Conservation (phyloP, 768 basidiomycete species). For the Phlebiopsis flavidoalba region DNA sequence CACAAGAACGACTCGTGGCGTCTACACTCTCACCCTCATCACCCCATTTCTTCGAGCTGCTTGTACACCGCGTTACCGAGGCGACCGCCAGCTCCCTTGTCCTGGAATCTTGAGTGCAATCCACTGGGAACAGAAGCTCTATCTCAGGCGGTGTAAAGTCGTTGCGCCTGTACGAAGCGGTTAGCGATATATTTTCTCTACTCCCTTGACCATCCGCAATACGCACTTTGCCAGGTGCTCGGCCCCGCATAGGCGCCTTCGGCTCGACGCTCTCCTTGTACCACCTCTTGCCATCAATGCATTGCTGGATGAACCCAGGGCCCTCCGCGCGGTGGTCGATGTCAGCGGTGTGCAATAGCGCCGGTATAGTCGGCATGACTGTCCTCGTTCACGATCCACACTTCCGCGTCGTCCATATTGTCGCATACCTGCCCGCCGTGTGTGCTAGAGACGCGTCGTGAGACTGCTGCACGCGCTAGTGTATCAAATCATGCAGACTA, state of each 20-base stretch:
- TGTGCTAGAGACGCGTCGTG: too few species aligned
- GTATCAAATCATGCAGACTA: too few species aligned
- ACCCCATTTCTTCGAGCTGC: neutral
- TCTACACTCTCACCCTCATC: neutral
- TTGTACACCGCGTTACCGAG: neutral
- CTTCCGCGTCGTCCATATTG: neutral
- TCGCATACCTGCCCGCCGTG: too few species aligned
- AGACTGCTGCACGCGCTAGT: too few species aligned
- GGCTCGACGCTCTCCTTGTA: neutral
- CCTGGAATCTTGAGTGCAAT: conserved; percentile 1
- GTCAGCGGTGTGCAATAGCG: neutral
- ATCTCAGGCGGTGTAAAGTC: neutral
- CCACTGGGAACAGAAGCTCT: neutral
- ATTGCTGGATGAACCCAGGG: neutral
- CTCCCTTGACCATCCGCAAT: neutral
- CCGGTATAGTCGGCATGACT: neutral
- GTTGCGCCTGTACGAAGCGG: neutral
- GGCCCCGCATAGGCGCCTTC: neutral
- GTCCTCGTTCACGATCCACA: neutral
- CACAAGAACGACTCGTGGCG: neutral
- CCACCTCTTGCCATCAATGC: neutral
- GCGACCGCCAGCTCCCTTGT: neutral
- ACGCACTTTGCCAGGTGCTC: neutral
- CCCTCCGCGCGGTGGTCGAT: neutral
- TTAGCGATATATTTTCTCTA: neutral